These are phyloP conservation scores for Meredithiella fracta DNA, from an alignment of 2,329 filamentous ascomycete genomes.

Conservation along the genomic window DNA sequence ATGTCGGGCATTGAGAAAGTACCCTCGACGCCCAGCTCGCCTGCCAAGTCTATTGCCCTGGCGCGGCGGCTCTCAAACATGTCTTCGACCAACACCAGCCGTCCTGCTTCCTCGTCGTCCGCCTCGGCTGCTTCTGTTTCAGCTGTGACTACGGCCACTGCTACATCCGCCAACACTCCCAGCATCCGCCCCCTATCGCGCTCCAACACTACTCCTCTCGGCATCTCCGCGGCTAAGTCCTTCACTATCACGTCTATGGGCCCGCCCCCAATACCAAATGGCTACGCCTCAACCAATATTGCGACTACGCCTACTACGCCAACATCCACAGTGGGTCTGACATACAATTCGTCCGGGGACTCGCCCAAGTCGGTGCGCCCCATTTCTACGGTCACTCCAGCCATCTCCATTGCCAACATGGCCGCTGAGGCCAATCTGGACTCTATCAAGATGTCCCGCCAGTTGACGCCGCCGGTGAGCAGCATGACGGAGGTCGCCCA, in stretches of 20 bases:
- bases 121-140: conserved; percentile 1
- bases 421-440: neutral
- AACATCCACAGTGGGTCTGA: neutral
- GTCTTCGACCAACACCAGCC: conserved; percentile 10
- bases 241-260: conserved; percentile 1
- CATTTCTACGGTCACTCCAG: conserved; percentile 6
- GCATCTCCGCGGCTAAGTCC: neutral
- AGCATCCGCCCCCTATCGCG: conserved; percentile 9
- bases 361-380: neutral
- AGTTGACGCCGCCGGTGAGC: conserved; percentile 5
- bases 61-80: conserved; percentile 7
- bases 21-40: conserved; percentile 5
- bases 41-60: conserved; percentile 2
- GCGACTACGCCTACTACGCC: conserved; percentile 7
- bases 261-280: conserved; percentile 4
- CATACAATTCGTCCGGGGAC: conserved; percentile 1
- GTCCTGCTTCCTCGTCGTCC: conserved; percentile 12
- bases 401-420: conserved; percentile 8
- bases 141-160: neutral
- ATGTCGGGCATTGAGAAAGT: conserved; percentile 11
- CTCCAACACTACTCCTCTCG: conserved; percentile 4
- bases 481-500: neutral
- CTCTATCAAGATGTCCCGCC: conserved; percentile 3
- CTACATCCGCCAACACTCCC: neutral
- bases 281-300: neutral